A percentile compares a stretch with the other conserved stretches of the same genome.
phyloP scores from a whole-genome alignment of 2,329 filamentous ascomycete genomes.

The Chrysoporthe puriensis region DNA sequence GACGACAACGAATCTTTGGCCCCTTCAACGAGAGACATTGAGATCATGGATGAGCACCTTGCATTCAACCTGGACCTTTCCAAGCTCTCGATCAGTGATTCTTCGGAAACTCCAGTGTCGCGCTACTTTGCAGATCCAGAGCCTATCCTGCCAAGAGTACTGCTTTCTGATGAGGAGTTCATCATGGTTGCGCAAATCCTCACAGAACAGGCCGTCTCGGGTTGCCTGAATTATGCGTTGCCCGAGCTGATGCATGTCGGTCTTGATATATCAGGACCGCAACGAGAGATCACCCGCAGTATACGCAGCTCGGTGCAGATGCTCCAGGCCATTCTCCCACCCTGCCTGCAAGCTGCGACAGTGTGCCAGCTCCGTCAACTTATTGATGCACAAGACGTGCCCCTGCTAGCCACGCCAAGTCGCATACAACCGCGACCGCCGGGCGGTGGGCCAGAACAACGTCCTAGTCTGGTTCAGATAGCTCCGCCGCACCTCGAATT shows the following conservation, averaged over 20 bases:
- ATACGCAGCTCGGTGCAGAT: slow-evolving; percentile 54
- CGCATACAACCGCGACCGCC: slow-evolving; percentile 55
- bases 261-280: slow-evolving; percentile 27
- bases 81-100: slow-evolving; percentile 51
- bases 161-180: slow-evolving; percentile 60
- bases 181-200: slow-evolving; percentile 72
- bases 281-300: slow-evolving; percentile 47
- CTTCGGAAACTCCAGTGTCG: slow-evolving; percentile 53
- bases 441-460: slow-evolving; percentile 51
- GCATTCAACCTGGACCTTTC: slow-evolving; percentile 54
- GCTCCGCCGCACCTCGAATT: slow-evolving; percentile 73
- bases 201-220: slow-evolving; percentile 69
- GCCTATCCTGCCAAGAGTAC: slow-evolving; percentile 50
- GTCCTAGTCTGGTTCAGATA: slow-evolving; percentile 63
- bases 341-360: slow-evolving; percentile 47
- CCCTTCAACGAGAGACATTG: slow-evolving; percentile 54
- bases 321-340: slow-evolving; percentile 49
- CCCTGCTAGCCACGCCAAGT: slow-evolving; percentile 55
- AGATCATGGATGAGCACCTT: slow-evolving; percentile 50
- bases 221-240: slow-evolving; percentile 45
- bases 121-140: slow-evolving; percentile 64
- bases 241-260: slow-evolving; percentile 24
- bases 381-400: slow-evolving; percentile 61
- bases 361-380: slow-evolving; percentile 52
- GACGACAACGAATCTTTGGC: slow-evolving; percentile 58